These are phyloP conservation scores for Aureobasidium melanogenum DNA, from an alignment of 2,329 filamentous ascomycete species.

Conservation along the genomic window DNA sequence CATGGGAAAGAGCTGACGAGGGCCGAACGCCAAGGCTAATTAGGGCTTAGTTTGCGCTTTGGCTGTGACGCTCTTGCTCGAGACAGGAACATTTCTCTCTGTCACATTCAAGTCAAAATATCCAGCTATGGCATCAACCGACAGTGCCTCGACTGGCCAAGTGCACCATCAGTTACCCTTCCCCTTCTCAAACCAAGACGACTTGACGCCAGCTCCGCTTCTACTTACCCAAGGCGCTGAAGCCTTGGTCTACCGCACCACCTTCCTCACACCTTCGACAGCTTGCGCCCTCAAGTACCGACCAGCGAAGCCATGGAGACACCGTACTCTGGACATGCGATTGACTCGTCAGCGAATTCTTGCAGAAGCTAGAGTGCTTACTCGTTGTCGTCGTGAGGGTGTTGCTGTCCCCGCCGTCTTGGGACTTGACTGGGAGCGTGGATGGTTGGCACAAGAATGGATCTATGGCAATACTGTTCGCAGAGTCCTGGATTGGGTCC, in stretches of 20 bases:
- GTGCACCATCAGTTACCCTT: constrained; percentile 40
- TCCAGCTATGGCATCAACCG: background rate
- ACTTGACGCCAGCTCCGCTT: constrained; percentile 38
- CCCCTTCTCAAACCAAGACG: constrained; percentile 54
- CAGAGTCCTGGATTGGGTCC: constrained; percentile 56
- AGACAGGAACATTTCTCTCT: background rate
- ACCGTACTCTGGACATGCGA: constrained; percentile 78
- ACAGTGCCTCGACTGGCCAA: background rate
- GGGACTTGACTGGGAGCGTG: constrained; percentile 51
- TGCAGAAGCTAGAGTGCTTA: constrained; percentile 78
- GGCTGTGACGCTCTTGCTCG: background rate
- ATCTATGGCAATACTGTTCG: constrained; percentile 64
- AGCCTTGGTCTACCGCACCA: constrained; percentile 83
- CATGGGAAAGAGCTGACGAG: background rate
- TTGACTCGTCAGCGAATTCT: constrained; percentile 81
- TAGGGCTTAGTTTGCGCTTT: background rate
- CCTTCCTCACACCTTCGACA: constrained; percentile 59
- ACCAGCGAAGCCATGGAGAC: constrained; percentile 82
- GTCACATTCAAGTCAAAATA: background rate
- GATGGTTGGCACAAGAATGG: constrained; percentile 82
- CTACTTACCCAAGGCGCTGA: constrained; percentile 93
- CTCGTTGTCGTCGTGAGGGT: constrained; percentile 68
- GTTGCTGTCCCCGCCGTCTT: constrained; percentile 76
- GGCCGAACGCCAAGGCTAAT: background rate
- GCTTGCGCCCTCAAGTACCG: constrained; percentile 84